phyloP scores from a whole-genome alignment of 192 early-diverging fungal species.

The Thoreauomyces humboldtii region DNA sequence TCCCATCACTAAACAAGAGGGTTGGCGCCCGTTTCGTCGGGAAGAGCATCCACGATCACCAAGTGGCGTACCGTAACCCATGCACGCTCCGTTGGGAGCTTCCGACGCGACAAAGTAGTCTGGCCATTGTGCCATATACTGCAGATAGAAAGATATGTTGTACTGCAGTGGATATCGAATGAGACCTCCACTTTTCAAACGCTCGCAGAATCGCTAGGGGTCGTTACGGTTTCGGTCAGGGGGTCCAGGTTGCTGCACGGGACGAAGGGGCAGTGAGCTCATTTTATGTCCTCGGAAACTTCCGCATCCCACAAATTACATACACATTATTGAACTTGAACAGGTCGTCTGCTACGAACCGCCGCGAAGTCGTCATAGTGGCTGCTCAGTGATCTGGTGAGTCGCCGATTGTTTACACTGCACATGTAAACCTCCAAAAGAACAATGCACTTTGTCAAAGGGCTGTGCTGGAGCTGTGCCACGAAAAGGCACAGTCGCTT shows the following conservation, averaged over 20 bases:
- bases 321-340: conserved; percentile 93
- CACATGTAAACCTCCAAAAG: too few relatives aligned
- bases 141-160: conserved; percentile 89
- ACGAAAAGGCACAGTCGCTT: too few relatives aligned
- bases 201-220: too few relatives aligned
- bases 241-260: conserved; percentile 78
- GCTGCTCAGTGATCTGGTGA: not conserved
- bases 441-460: too few relatives aligned
- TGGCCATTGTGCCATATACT: conserved; percentile 91
- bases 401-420: not conserved
- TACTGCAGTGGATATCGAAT: too few relatives aligned
- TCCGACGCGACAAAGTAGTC: conserved; percentile 86
- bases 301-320: not conserved
- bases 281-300: not conserved
- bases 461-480: too few relatives aligned
- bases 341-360: conserved; percentile 87
- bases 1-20: conserved; percentile 74
- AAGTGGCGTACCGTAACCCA: conserved; percentile 90
- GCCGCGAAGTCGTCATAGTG: conserved; percentile 49
- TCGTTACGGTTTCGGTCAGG: conserved; percentile 89
- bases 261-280: not conserved
- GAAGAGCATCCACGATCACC: not conserved
- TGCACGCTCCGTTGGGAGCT: conserved; percentile 62
- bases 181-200: too few relatives aligned
- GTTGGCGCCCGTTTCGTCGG: too few relatives aligned